phyloP scores from a whole-genome alignment of 768 basidiomycete genomes.

The Mycena vulgaris region DNA sequence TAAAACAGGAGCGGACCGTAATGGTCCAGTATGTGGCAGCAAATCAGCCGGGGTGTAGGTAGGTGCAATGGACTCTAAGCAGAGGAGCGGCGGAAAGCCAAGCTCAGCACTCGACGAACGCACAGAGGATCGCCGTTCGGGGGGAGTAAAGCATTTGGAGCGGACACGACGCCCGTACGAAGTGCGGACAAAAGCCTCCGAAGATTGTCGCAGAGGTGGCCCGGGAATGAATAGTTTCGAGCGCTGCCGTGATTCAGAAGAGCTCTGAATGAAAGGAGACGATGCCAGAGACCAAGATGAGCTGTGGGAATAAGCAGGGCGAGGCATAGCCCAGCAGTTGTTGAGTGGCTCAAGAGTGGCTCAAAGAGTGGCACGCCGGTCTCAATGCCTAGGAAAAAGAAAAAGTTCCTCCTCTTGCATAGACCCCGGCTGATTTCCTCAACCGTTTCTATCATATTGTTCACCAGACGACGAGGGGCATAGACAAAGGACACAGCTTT shows the following conservation, averaged over 20 bases:
- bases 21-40: too few relatives aligned
- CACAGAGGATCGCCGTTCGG: background rate
- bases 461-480: too few relatives aligned
- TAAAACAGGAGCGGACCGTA: background rate
- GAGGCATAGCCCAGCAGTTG: constrained; percentile 4
- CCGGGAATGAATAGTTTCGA: constrained; percentile 1
- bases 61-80: constrained; percentile 4
- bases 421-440: too few relatives aligned
- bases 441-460: too few relatives aligned
- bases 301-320: background rate
- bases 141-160: background rate
- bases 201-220: constrained; percentile 1
- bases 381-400: constrained; percentile 6
- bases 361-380: too few relatives aligned
- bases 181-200: background rate
- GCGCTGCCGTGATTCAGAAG: background rate
- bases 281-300: background rate
- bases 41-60: background rate
- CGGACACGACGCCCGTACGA: background rate
- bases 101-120: constrained; percentile 2
- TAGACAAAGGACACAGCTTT: too few relatives aligned
- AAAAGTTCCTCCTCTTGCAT: too few relatives aligned
- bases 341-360: background rate
- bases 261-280: background rate
- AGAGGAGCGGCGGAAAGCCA: constrained; percentile 9